Percentiles rank a stretch among this genome's conserved stretches.
These are phyloP conservation scores for Geosmithia putterillii DNA, from an alignment of 2,329 filamentous ascomycete species.

Conservation along the genomic window DNA sequence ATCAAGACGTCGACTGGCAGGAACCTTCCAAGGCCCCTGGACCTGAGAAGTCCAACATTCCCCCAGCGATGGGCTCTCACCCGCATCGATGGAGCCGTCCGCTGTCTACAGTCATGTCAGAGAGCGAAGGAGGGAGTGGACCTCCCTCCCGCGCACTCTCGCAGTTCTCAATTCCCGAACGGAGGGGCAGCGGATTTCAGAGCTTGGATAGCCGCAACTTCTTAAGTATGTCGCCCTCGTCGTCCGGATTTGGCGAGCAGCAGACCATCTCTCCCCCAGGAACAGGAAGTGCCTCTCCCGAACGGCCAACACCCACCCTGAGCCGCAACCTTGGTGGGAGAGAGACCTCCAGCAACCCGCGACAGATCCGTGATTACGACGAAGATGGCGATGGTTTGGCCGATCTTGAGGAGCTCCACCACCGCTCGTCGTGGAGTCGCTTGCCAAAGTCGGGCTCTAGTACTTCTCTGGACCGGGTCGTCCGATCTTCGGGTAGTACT, in stretches of 20 bases:
- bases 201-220: constrained; percentile 41
- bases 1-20: not conserved
- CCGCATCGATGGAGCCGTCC: constrained; percentile 52
- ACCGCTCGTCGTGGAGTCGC: constrained; percentile 39
- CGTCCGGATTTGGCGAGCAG: constrained; percentile 29
- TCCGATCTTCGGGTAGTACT: constrained; percentile 39
- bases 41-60: not conserved
- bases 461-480: constrained; percentile 35
- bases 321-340: constrained; percentile 22
- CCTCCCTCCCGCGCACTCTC: constrained; percentile 36
- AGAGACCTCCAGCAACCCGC: constrained; percentile 21
- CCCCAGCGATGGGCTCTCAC: constrained; percentile 13
- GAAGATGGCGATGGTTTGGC: constrained; percentile 53
- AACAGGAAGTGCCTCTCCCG: constrained; percentile 33
- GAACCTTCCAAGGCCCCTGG: not conserved
- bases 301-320: constrained; percentile 34
- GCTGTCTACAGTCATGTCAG: constrained; percentile 51
- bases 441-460: constrained; percentile 38
- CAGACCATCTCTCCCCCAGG: constrained; percentile 18
- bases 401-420: constrained; percentile 40
- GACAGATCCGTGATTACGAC: constrained; percentile 44
- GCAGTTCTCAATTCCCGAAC: constrained; percentile 25
- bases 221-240: constrained; percentile 44
- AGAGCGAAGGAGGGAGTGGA: constrained; percentile 42
- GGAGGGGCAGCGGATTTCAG: constrained; percentile 35